Evolutionary conservation across 1,139 yeast genomes (phyloP), one percentile per base, ranked within the genome.

Genomic region (Yamadazyma atlantica): DNA sequence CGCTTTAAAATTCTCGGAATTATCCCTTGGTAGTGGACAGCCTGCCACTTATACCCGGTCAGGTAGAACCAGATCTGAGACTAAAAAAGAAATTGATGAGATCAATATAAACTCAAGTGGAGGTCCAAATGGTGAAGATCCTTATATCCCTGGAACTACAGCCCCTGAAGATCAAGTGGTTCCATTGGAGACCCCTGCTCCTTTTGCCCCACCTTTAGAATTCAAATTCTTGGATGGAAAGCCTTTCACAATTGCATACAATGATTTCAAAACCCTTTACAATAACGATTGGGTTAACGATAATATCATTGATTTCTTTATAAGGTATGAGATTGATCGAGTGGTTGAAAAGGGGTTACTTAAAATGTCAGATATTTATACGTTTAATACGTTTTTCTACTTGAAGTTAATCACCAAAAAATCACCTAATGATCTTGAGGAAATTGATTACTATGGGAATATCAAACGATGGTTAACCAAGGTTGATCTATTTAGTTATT

Each of bases 331-430:
- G 46, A 60, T 72, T 6, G 81, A 81, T 24, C 52, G 60, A 24
- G 73, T 71, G 31, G 44, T 64, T 7, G 38, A 50, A 29, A 48
- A 50, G 15, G 40, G 47, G 4, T 27, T 49, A 5, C 39, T 67
- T 11, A 37, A 39, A 10, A 46, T 55, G 4, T 40, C 52, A 1
- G 66, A 63, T 3, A 73, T 83, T 2, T 78, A 82, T 54, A 72
- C 89, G 2, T 78, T 92, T 58, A 87, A 88, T 53, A 85, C 97
- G 0, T 94, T 87, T 55, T 90, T 94, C 58, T 92, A 76, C 62
- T 77, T 85, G 2, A 82, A 82, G 52, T 64, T 89, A 32, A 68
- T 72, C 39, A 69, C 63, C 6, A 52, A 49, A 22, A 35, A 36
- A 3, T 7, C 32, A 11, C 21, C 13, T 4, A 26, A 37, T 25